Base-by-base conservation (phyloP, 306 rosid genomes). In the Rubus parviflorus region DNA sequence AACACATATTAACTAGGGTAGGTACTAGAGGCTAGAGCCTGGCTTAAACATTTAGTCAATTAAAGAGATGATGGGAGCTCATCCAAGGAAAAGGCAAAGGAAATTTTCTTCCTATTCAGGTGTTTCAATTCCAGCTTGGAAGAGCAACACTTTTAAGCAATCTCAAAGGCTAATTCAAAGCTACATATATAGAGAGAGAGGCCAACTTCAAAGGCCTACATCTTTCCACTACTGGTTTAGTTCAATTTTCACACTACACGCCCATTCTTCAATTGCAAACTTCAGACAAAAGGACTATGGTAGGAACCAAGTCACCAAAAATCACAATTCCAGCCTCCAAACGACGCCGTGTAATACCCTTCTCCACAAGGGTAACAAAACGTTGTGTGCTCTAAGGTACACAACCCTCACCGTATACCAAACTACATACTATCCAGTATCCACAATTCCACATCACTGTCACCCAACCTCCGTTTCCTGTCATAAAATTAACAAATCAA, bases 241-340 rank as follows among this genome's bases (percentile, higher is more conserved):
- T 23, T 68, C 25, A 7, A 70, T 19, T 4, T 43, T 16, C 14
- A 14, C n/a, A 61, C 22, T 14, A 35, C 41, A 63, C 40, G 70
- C 80, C 60, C 74, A 37, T 12, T 68, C 46, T 25, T 48, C 38
- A 54, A 58, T 57, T 20, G 58, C 64, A 68, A 46, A 23, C 46
- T 48, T 57, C 41, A 78, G 40, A 70, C 60, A 1, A 25, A 47
- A 15, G 14, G 58, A 64, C 65, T 23, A 6, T 41, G 61, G 75
- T 68, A 65, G 75, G 68, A 77, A 56, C 49, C 75, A 52, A 77
- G 40, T 58, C 66, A 23, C 74, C 61, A 23, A n/a, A 76, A 76
- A 62, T 52, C 16, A 66, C 64, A 61, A 3, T 61, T 14, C n/a
- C n/a, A 14, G n/a, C 14, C 2, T 17, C 5, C 4, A 7, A 67